Conservation (phyloP, 2,329 filamentous ascomycete genomes). For the Fusarium continuum region DNA sequence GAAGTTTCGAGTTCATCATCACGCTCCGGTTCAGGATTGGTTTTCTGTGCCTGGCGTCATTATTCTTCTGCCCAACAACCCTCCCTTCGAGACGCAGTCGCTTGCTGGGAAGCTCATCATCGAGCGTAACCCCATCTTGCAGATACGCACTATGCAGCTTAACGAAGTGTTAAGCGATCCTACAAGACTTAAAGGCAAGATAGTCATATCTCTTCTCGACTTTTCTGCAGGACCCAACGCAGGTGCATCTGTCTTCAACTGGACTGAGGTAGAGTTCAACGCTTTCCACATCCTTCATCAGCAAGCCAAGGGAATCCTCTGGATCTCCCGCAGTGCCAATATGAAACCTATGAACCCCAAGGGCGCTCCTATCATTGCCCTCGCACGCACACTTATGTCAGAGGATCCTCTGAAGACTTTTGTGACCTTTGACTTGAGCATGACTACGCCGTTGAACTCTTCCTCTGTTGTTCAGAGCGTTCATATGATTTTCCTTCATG, state of each 20-base stretch:
- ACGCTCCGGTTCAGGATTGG: background rate
- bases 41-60: slow-evolving; percentile 5
- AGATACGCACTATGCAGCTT: slow-evolving; percentile 4
- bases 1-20: slow-evolving; percentile 4
- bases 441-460: slow-evolving; percentile 7
- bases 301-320: slow-evolving; percentile 54
- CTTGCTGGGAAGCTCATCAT: slow-evolving; percentile 19
- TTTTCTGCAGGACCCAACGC: slow-evolving; percentile 42
- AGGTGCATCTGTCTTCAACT: slow-evolving; percentile 49
- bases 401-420: slow-evolving; percentile 57
- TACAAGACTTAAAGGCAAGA: slow-evolving; percentile 34
- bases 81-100: slow-evolving; percentile 6
- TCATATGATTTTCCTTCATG: slow-evolving; percentile 38
- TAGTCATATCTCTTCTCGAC: slow-evolving; percentile 60
- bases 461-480: slow-evolving; percentile 26
- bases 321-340: slow-evolving; percentile 57
- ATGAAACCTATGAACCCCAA: slow-evolving; percentile 48
- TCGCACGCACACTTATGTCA: slow-evolving; percentile 59
- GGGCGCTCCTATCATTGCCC: slow-evolving; percentile 54
- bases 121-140: background rate
- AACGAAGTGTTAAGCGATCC: slow-evolving; percentile 20
- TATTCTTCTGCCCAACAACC: slow-evolving; percentile 29
- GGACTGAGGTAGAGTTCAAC: slow-evolving; percentile 52
- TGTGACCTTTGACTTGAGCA: slow-evolving; percentile 53
- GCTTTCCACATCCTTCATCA: slow-evolving; percentile 53